Conservation (phyloP, 768 basidiomycete genomes). For the Amanita polypyramis region DNA sequence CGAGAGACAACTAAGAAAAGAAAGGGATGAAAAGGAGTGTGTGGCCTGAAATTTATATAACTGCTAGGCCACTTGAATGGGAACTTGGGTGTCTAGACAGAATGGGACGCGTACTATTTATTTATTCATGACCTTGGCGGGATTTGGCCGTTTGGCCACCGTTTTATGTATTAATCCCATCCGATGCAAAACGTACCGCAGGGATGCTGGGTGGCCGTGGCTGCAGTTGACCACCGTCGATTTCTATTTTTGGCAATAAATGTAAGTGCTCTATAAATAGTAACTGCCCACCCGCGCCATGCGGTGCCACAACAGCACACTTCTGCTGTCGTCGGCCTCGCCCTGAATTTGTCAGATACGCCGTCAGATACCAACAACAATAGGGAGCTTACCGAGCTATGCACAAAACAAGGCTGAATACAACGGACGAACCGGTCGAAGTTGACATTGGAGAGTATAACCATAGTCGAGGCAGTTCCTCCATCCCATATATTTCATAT, state of each 20-base stretch:
- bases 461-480: not conserved
- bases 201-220: too few relatives aligned
- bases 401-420: not conserved
- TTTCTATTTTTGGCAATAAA: too few relatives aligned
- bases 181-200: too few relatives aligned
- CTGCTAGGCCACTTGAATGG: too few relatives aligned
- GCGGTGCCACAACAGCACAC: too few relatives aligned
- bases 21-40: not conserved
- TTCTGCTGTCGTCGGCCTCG: too few relatives aligned
- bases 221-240: too few relatives aligned
- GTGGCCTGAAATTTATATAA: not conserved
- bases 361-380: too few relatives aligned
- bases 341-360: too few relatives aligned
- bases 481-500: not conserved
- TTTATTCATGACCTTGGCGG: not conserved
- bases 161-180: not conserved
- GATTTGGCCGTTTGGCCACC: not conserved
- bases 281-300: too few relatives aligned
- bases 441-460: slow-evolving; percentile 8
- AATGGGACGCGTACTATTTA: not conserved
- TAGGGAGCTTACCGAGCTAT: not conserved
- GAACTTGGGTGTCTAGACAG: not conserved
- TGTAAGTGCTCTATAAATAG: too few relatives aligned
- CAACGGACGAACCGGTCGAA: not conserved
- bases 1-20: not conserved